phyloP scores from a whole-genome alignment of 352 stramenopile species.

The Pythium utonaiense region DNA sequence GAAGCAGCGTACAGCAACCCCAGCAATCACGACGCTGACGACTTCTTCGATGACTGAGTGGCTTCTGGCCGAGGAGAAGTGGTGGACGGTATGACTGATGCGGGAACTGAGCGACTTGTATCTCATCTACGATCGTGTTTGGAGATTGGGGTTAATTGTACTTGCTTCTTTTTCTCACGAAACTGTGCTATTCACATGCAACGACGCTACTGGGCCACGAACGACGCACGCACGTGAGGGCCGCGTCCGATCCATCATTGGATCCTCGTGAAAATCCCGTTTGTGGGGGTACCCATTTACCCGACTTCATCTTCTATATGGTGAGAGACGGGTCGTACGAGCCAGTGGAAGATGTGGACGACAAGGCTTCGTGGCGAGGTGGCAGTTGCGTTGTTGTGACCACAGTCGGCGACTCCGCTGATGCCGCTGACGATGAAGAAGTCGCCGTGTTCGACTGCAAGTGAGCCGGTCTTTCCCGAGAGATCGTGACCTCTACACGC shows the following conservation, averaged over 20 bases:
- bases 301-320: constrained; percentile 22
- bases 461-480: constrained; percentile 48
- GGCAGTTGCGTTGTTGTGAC: constrained; percentile 19
- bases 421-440: constrained; percentile 26
- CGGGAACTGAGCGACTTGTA: neutral
- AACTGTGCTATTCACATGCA: constrained; percentile 26
- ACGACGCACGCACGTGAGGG: neutral
- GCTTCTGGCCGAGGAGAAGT: no score
- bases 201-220: constrained; percentile 7
- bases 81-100: neutral
- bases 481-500: constrained; percentile 78
- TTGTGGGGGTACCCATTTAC: neutral
- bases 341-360: constrained; percentile 16
- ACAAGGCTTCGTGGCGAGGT: constrained; percentile 20
- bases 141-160: constrained; percentile 25
- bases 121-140: constrained; percentile 7
- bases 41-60: constrained; percentile 46
- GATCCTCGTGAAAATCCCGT: neutral
- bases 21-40: constrained; percentile 25
- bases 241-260: neutral
- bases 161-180: constrained; percentile 23
- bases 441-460: constrained; percentile 24
- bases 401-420: neutral
- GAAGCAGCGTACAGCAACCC: neutral
- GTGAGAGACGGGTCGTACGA: constrained; percentile 23